Percentiles rank a stretch among this genome's conserved stretches.
Evolutionary conservation across 495 filamentous ascomycete genomes (phyloP).

Genomic region (Neurospora sp.): DNA sequence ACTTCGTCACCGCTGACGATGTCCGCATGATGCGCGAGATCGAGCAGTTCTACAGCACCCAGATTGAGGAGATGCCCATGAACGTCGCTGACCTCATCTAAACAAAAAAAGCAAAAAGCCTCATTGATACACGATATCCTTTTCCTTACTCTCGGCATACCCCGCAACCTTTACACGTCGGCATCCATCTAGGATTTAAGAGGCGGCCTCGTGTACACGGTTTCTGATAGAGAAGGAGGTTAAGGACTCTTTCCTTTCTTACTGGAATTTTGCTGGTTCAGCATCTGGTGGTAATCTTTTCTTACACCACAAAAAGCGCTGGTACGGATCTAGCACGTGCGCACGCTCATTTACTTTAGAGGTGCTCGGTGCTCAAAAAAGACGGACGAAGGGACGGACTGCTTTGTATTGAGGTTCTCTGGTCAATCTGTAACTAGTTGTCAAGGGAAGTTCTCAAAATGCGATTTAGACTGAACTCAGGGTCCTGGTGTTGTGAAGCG

Average conservation of each 20-base stretch:
- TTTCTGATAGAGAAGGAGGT: slow-evolving; percentile 17
- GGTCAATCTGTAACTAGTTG: slow-evolving; percentile 23
- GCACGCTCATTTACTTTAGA: slow-evolving; percentile 20
- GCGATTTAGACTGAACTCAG: slow-evolving; percentile 25
- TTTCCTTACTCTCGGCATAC: slow-evolving; percentile 20
- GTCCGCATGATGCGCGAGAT: slow-evolving; percentile 97
- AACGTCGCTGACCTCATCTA: slow-evolving; percentile 65
- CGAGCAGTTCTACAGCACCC: slow-evolving; percentile 91
- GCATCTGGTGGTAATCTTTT: slow-evolving; percentile 18
- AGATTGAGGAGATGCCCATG: slow-evolving; percentile 99
- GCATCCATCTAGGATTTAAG: slow-evolving; percentile 9
- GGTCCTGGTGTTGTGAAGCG: not conserved
- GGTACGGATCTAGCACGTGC: slow-evolving; percentile 12
- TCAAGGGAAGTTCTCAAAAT: slow-evolving; percentile 24
- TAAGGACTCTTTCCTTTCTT: slow-evolving; percentile 4
- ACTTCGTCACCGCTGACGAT: slow-evolving; percentile 97
- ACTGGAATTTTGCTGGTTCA: slow-evolving; percentile 15
- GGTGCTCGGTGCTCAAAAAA: slow-evolving; percentile 22
- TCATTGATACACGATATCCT: slow-evolving; percentile 5
- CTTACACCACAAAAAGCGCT: slow-evolving; percentile 20
- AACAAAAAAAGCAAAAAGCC: slow-evolving; percentile 1
- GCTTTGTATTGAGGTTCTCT: slow-evolving; percentile 3
- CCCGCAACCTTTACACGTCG: slow-evolving; percentile 15
- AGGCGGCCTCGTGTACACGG: slow-evolving; percentile 17
- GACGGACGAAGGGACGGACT: slow-evolving; percentile 8